A percentile compares a stretch with the other conserved stretches of the same genome.
Conservation (phyloP, 257 asterid species). For the Rubia yunnanensis region DNA sequence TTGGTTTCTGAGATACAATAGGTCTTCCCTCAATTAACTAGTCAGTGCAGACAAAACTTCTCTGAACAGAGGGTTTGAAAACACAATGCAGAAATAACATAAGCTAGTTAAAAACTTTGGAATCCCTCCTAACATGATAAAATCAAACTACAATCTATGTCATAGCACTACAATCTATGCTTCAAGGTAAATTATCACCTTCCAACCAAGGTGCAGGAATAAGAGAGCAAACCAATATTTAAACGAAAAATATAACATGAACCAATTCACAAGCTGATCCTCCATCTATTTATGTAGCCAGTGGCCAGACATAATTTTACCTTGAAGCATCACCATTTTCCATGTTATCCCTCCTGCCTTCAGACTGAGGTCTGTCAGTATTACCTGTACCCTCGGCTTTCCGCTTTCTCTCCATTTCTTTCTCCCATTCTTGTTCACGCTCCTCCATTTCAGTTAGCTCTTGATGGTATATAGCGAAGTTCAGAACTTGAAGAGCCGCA, state of each 20-base stretch:
- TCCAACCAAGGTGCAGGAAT: neutral
- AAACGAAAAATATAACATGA: neutral
- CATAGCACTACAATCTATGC: neutral
- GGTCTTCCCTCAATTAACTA: neutral
- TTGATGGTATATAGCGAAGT: constrained; percentile 96
- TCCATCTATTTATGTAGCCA: neutral
- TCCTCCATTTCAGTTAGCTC: constrained; percentile 97
- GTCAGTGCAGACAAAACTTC: neutral
- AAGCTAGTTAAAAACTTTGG: neutral
- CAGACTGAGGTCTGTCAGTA: constrained; percentile 23
- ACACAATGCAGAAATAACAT: neutral
- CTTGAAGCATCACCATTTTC: constrained; percentile 32
- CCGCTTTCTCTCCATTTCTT: constrained; percentile 46
- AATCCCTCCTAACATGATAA: neutral
- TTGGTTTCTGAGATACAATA: neutral
- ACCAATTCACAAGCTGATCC: neutral
- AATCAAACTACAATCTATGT: neutral
- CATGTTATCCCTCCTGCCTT: constrained; percentile 18
- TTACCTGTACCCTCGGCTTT: constrained; percentile 39
- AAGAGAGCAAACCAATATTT: neutral
- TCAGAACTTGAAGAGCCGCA: constrained; percentile 84
- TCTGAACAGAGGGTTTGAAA: neutral
- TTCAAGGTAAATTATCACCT: neutral
- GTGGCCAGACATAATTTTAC: constrained; percentile 21
- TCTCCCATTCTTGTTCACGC: constrained; percentile 59